Evolutionary conservation across 306 rosid genomes (phyloP).

Genomic region (Prunus fruticosa): DNA sequence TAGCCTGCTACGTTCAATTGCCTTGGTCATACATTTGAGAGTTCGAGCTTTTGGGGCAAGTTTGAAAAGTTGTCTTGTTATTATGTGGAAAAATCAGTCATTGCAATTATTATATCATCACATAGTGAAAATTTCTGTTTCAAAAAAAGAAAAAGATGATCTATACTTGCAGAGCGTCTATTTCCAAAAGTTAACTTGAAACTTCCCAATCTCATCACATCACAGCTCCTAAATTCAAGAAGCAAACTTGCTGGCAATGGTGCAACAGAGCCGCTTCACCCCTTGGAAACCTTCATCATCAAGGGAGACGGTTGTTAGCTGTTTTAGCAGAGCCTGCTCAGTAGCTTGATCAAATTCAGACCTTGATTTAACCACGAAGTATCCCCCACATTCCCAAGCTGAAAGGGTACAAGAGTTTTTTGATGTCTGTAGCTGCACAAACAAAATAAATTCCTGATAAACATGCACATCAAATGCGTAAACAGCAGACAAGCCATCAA

Average conservation of each 20-base stretch:
- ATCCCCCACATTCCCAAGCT: slow-evolving; percentile 48
- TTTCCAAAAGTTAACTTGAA: background rate
- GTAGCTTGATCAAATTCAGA: slow-evolving; percentile 34
- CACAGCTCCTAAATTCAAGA: slow-evolving; percentile 10
- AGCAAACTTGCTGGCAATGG: slow-evolving; percentile 13
- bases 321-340: slow-evolving; percentile 20
- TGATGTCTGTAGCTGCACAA: slow-evolving; percentile 22
- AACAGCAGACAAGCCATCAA: background rate
- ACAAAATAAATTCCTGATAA: background rate
- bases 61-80: background rate
- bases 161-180: background rate
- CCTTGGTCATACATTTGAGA: background rate
- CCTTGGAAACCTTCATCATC: slow-evolving; percentile 30
- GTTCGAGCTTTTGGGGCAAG: background rate
- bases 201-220: background rate
- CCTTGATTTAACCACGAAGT: slow-evolving; percentile 32
- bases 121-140: background rate
- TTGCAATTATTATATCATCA: background rate
- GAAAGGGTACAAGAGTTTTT: slow-evolving; percentile 22
- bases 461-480: slow-evolving; percentile 1
- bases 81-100: too few species aligned
- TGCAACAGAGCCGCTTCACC: slow-evolving; percentile 34
- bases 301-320: slow-evolving; percentile 17
- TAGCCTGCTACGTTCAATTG: slow-evolving; percentile 11
- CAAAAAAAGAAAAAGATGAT: background rate